Evolutionary conservation across 257 asterid species (phyloP).

Genomic region (Agastache rugosa): DNA sequence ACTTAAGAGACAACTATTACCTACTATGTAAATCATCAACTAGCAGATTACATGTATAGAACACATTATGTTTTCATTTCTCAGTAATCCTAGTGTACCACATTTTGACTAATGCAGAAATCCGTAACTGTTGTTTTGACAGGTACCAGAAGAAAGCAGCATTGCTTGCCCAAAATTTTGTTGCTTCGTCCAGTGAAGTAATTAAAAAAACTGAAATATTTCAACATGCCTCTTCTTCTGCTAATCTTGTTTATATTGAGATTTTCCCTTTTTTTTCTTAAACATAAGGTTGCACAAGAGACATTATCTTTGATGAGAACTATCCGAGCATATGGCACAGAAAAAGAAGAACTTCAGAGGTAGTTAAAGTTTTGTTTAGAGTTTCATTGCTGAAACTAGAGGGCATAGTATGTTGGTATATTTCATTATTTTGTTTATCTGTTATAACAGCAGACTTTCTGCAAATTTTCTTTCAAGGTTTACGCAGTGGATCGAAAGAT

Average conservation of each 20-base stretch:
- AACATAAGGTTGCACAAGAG: slow-evolving; percentile 51
- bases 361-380: slow-evolving; percentile 25
- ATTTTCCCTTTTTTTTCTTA: slow-evolving; percentile 1
- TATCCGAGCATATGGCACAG: slow-evolving; percentile 58
- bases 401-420: slow-evolving; percentile 3
- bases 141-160: slow-evolving; percentile 66
- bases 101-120: slow-evolving; percentile 13
- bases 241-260: background rate
- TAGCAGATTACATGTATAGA: background rate
- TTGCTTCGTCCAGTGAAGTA: slow-evolving; percentile 58
- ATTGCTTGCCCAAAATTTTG: slow-evolving; percentile 49
- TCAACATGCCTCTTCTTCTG: slow-evolving; percentile 28
- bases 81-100: background rate
- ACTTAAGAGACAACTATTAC: background rate
- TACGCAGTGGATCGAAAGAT: slow-evolving; percentile 43
- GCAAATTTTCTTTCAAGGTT: slow-evolving; percentile 41
- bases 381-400: slow-evolving; percentile 15
- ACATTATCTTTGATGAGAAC: slow-evolving; percentile 52
- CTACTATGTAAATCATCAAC: slow-evolving; percentile 9
- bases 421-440: background rate
- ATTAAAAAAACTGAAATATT: slow-evolving; percentile 32
- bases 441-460: slow-evolving; percentile 31
- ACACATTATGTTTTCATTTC: slow-evolving; percentile 1
- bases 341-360: slow-evolving; percentile 54
- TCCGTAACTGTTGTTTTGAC: slow-evolving; percentile 12